A percentile compares a stretch with the other conserved stretches of the same genome.
These are phyloP conservation scores for Naganishia antarctica DNA, from an alignment of 768 basidiomycete genomes.

Conservation along the genomic window DNA sequence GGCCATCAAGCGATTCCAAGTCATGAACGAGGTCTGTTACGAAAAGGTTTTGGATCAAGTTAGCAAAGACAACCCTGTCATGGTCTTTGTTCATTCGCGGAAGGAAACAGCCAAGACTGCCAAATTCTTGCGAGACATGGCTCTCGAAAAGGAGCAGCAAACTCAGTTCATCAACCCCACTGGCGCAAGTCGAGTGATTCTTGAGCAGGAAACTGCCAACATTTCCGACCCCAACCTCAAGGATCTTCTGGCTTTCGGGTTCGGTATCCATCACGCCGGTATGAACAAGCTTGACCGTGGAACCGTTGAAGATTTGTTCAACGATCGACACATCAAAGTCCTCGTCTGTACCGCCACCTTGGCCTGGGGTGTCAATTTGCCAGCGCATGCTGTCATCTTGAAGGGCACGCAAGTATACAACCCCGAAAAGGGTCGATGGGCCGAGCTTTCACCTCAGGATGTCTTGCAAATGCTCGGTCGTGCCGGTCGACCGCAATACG, in stretches of 20 bases:
- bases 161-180: constrained; percentile 93
- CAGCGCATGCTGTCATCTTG: constrained; percentile 96
- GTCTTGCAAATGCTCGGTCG: constrained; percentile 98
- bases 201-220: constrained; percentile 74
- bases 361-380: constrained; percentile 98
- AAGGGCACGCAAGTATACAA: constrained; percentile 99
- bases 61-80: constrained; percentile 63
- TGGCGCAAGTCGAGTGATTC: constrained; percentile 81
- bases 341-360: constrained; percentile 95
- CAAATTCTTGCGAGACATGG: constrained; percentile 86
- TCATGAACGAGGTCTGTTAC: constrained; percentile 98
- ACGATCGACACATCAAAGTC: constrained; percentile 85
- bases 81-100: constrained; percentile 96
- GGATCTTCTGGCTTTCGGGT: constrained; percentile 91
- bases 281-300: constrained; percentile 88
- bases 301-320: constrained; percentile 89
- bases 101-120: constrained; percentile 99
- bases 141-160: constrained; percentile 93
- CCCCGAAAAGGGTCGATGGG: constrained; percentile 97
- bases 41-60: constrained; percentile 92
- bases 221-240: constrained; percentile 76
- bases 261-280: constrained; percentile 96
- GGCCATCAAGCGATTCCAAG: constrained; percentile 95
- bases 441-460: constrained; percentile 89
- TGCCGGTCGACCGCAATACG: constrained; percentile 94